Evolutionary conservation across 2,329 filamentous ascomycete genomes (phyloP).

Genomic region (Microthyrium microscopicum): DNA sequence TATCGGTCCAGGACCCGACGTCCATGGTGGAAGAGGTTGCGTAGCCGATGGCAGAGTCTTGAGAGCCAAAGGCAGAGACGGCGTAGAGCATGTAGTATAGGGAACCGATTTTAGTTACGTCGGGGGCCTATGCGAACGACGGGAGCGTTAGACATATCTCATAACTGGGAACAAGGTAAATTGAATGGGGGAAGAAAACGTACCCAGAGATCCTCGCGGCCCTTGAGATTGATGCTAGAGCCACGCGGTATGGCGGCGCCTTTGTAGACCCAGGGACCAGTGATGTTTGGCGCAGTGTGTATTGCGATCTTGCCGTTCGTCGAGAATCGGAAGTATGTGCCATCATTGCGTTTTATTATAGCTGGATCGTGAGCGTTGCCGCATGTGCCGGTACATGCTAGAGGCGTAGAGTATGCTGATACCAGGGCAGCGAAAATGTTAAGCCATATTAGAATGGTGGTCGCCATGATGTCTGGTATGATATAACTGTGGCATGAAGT

Average conservation of each 20-base stretch:
- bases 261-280: constrained; percentile 33
- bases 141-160: not conserved
- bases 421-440: not conserved
- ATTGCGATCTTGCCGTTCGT: constrained; percentile 34
- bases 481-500: too few relatives aligned
- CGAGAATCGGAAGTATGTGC: constrained; percentile 36
- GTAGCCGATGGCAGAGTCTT: constrained; percentile 45
- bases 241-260: constrained; percentile 30
- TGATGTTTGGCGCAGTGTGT: constrained; percentile 29
- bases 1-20: constrained; percentile 42
- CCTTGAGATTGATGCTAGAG: constrained; percentile 28
- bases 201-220: constrained; percentile 34
- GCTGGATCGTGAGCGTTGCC: constrained; percentile 32
- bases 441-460: too few relatives aligned
- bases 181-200: constrained; percentile 7
- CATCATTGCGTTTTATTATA: constrained; percentile 30
- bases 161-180: not conserved
- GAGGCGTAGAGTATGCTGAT: constrained; percentile 22
- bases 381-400: constrained; percentile 25
- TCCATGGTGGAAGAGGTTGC: constrained; percentile 34
- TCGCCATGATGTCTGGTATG: too few relatives aligned
- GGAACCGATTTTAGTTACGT: constrained; percentile 39
- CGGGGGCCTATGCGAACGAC: constrained; percentile 36
- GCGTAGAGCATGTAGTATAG: constrained; percentile 51
- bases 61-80: constrained; percentile 44